Percentiles rank a stretch among this genome's conserved stretches.
These are phyloP conservation scores for Voacanga thouarsii DNA, from an alignment of 257 asterid genomes.

Conservation along the genomic window DNA sequence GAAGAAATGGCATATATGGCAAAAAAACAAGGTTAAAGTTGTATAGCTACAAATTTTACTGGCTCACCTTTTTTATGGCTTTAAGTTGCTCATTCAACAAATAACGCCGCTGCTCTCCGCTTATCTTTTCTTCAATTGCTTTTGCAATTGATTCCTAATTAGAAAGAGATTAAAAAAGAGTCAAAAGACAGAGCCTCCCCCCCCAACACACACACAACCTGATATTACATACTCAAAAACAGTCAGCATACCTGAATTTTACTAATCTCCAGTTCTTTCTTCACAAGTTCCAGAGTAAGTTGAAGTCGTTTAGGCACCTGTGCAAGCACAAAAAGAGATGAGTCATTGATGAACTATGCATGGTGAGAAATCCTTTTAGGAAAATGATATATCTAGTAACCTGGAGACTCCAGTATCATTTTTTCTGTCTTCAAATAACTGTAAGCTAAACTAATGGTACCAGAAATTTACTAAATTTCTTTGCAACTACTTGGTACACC, in stretches of 20 bases:
- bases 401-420: background rate
- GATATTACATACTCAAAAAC: constrained; percentile 3
- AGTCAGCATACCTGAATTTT: constrained; percentile 70
- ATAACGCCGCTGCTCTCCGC: constrained; percentile 97
- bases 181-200: background rate
- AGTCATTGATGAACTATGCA: background rate
- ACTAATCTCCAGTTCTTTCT: constrained; percentile 99
- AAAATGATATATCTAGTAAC: background rate
- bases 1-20: background rate
- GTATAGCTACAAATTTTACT: background rate
- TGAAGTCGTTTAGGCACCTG: constrained; percentile 85
- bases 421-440: background rate
- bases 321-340: background rate
- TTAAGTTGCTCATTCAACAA: constrained; percentile 89
- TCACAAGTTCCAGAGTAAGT: constrained; percentile 84
- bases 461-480: background rate
- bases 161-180: constrained; percentile 24
- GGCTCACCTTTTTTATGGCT: constrained; percentile 89
- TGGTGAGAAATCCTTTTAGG: background rate
- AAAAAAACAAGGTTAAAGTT: background rate
- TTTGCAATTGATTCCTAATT: constrained; percentile 91
- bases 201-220: too few species aligned
- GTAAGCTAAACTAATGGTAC: background rate
- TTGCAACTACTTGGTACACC: background rate
- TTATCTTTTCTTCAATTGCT: constrained; percentile 97